phyloP scores from a whole-genome alignment of 306 rosid genomes.

The Senna siamea region DNA sequence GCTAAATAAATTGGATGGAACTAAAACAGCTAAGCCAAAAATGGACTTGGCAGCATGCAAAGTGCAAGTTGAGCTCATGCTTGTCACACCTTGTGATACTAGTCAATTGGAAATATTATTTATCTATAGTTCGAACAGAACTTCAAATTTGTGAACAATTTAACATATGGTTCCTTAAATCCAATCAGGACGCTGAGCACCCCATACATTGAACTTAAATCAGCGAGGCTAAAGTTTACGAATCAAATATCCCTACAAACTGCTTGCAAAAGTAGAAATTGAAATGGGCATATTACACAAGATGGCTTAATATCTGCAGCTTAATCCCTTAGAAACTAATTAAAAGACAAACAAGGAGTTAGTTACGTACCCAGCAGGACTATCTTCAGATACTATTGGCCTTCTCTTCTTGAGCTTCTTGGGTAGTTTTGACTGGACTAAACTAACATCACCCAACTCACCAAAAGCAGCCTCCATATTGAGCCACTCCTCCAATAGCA shows the following conservation, averaged over 20 bases:
- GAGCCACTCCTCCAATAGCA: conserved; percentile 92
- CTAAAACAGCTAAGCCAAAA: too few relatives aligned
- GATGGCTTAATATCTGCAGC: too few relatives aligned
- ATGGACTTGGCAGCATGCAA: conserved; percentile 9
- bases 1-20: too few relatives aligned
- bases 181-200: neutral
- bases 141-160: neutral
- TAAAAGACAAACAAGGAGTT: neutral
- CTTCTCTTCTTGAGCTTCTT: conserved; percentile 93
- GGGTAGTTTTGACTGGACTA: conserved; percentile 85
- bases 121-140: neutral
- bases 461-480: conserved; percentile 76
- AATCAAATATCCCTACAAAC: too few relatives aligned
- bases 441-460: conserved; percentile 73
- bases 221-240: too few relatives aligned
- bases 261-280: neutral
- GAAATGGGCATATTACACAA: neutral
- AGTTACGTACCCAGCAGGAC: conserved; percentile 76
- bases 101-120: neutral
- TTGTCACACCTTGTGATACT: neutral
- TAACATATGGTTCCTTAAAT: neutral
- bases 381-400: conserved; percentile 69
- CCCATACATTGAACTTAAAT: too few relatives aligned
- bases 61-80: neutral
- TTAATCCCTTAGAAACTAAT: conserved; percentile 14